Evolutionary conservation across 1,139 yeast genomes (phyloP), one percentile per base, ranked within the genome.

Genomic region (Suhomyces bribrorum): DNA sequence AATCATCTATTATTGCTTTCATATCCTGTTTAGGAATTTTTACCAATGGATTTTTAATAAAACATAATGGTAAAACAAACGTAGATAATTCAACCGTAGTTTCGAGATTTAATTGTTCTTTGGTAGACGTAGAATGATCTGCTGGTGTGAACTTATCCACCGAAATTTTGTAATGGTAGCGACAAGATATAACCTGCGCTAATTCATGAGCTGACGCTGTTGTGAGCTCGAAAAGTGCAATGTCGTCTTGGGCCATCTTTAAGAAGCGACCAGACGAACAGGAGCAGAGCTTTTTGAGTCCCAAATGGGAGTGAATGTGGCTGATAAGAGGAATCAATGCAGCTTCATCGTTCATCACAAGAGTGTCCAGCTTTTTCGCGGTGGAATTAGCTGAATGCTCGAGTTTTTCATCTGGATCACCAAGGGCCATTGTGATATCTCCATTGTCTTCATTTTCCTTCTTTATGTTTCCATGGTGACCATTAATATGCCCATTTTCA

Each of bases 121-220:
- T 63, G 1, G 77, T 64, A 2, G 62, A 61, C 0, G 95, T 79
- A 13, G 69, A 72, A 54, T 90, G 97, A 45, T 86, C 83, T 28
- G 66, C 73, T 0, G 95, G 89, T 5, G 68, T 66, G 47, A 77
- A 79, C 5, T 69, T 70, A 14, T 81, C 88, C 15, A 79, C 69
- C 1, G 81, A 67, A 3, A 88, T 64, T 2, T 72, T 66, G 41
- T 86, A 73, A 30, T 87, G 95, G 52, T 83, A 88, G 9, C 87
- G 73, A 57, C 98, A 92, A 45, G 81, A 74, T 15, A 92, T 64
- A 24, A 88, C 71, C 52, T 92, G 97, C 7, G 86, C 66, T 37
- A 87, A 59, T 38, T 89, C 88, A 31, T 71, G 64, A 43, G 83
- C 82, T 1, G 75, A 66, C 5, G 44, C 28, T 2, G 42, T 28